Percentiles rank a stretch among this genome's conserved stretches.
These are phyloP conservation scores for Melanogaster broomeanus DNA, from an alignment of 768 basidiomycete species.

Conservation along the genomic window DNA sequence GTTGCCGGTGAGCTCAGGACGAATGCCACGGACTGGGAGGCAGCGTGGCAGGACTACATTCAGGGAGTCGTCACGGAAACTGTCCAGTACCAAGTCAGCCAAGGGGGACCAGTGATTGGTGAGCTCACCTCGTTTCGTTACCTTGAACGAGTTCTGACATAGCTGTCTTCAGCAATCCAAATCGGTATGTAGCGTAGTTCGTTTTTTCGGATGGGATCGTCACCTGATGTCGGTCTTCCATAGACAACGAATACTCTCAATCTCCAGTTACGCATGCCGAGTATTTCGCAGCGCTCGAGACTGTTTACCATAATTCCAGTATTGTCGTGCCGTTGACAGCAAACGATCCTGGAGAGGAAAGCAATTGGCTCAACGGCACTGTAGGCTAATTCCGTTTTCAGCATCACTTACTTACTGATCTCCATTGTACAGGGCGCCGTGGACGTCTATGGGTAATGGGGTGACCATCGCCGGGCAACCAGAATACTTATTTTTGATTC, in stretches of 20 bases:
- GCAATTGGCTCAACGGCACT: slow-evolving; percentile 71
- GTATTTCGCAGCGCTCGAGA: slow-evolving; percentile 67
- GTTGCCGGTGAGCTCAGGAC: slow-evolving; percentile 71
- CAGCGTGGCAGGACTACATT: slow-evolving; percentile 74
- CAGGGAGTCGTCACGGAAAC: slow-evolving; percentile 63
- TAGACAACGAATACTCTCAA: slow-evolving; percentile 79
- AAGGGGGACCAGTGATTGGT: slow-evolving; percentile 79
- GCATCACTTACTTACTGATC: slow-evolving; percentile 2
- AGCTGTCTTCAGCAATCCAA: slow-evolving; percentile 47
- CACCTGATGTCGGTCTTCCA: background rate
- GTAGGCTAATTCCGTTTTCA: slow-evolving; percentile 34
- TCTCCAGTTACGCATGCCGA: slow-evolving; percentile 41
- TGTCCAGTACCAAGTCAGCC: slow-evolving; percentile 63
- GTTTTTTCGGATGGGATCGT: background rate
- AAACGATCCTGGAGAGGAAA: slow-evolving; percentile 62
- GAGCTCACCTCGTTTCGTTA: slow-evolving; percentile 16
- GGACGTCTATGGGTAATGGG: slow-evolving; percentile 61
- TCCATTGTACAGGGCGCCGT: slow-evolving; percentile 55
- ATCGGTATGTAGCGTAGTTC: slow-evolving; percentile 41
- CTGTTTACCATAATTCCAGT: slow-evolving; percentile 50
- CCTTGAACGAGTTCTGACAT: slow-evolving; percentile 1
- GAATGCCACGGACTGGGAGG: slow-evolving; percentile 63
- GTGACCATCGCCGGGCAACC: background rate
- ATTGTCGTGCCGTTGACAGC: slow-evolving; percentile 75
- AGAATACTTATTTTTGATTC: background rate